Evolutionary conservation across 2,329 filamentous ascomycete genomes (phyloP).

Genomic region (Sarocladiaceae sp.): DNA sequence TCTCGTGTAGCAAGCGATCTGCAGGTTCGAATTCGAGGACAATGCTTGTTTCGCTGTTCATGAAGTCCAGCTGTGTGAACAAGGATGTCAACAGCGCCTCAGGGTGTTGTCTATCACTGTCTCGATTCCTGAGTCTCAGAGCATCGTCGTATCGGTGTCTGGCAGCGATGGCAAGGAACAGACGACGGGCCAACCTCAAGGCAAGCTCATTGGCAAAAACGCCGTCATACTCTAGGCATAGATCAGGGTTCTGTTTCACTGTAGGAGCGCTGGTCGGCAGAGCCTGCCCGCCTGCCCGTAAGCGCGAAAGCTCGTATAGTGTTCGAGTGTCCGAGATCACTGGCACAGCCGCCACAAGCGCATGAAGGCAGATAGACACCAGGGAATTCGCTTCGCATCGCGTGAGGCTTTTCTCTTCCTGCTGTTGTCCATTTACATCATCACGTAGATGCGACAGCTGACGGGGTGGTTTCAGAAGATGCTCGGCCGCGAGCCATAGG

Average conservation of each 20-base stretch:
- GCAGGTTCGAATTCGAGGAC: conserved; percentile 41
- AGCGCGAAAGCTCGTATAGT: conserved; percentile 54
- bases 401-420: conserved; percentile 29
- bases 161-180: conserved; percentile 51
- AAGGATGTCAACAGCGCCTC: conserved; percentile 17
- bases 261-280: conserved; percentile 31
- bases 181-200: conserved; percentile 49
- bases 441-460: conserved; percentile 26
- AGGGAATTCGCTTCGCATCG: conserved; percentile 46
- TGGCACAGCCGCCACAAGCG: conserved; percentile 52
- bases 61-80: conserved; percentile 47
- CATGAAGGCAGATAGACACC: conserved; percentile 56
- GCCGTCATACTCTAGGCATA: conserved; percentile 52
- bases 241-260: neutral
- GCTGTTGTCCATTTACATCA: neutral
- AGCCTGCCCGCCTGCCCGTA: conserved; percentile 48
- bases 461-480: conserved; percentile 51
- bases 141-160: conserved; percentile 40
- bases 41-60: conserved; percentile 37
- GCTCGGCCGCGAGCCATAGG: conserved; percentile 55
- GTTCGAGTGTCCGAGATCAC: conserved; percentile 39
- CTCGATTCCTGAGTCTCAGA: neutral
- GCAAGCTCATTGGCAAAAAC: conserved; percentile 56
- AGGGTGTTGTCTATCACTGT: neutral
- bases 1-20: conserved; percentile 51